phyloP scores from a whole-genome alignment of 305 asterid species.

The Plantago coronopus region DNA sequence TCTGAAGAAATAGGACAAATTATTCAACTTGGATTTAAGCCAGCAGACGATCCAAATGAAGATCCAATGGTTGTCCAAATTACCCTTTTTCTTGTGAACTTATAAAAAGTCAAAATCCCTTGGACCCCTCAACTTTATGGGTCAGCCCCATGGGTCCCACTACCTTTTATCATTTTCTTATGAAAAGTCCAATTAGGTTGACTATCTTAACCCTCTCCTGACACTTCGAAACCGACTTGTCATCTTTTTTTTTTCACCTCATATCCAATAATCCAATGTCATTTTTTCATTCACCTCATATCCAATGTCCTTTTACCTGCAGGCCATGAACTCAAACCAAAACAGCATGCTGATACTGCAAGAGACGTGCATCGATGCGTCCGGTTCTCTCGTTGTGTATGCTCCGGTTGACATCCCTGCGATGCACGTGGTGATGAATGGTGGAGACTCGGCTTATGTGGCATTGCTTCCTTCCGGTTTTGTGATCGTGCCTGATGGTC shows the following conservation, averaged over 20 bases:
- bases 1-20: conserved; percentile 31
- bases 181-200: conserved; percentile 27
- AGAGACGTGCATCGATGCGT: conserved; percentile 85
- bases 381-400: conserved; percentile 93
- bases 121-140: conserved; percentile 13
- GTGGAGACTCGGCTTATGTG: conserved; percentile 93
- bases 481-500: conserved; percentile 78
- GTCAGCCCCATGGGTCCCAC: conserved; percentile 19
- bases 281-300: too few species aligned
- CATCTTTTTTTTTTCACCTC: conserved; percentile 20
- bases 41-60: conserved; percentile 17
- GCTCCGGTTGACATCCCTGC: conserved; percentile 98
- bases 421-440: conserved; percentile 92
- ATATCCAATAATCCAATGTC: too few species aligned
- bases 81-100: background rate
- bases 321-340: conserved; percentile 24
- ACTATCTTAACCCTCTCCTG: conserved; percentile 19
- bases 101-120: conserved; percentile 26
- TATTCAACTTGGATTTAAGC: conserved; percentile 29
- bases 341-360: conserved; percentile 92
- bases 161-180: conserved; percentile 12
- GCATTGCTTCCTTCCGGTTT: conserved; percentile 91
- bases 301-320: conserved; percentile 17
- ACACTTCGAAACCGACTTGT: conserved; percentile 20
- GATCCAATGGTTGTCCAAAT: conserved; percentile 22